Evolutionary conservation across 352 stramenopile genomes (phyloP).

Genomic region (Phytophthora pseudosyringae): DNA sequence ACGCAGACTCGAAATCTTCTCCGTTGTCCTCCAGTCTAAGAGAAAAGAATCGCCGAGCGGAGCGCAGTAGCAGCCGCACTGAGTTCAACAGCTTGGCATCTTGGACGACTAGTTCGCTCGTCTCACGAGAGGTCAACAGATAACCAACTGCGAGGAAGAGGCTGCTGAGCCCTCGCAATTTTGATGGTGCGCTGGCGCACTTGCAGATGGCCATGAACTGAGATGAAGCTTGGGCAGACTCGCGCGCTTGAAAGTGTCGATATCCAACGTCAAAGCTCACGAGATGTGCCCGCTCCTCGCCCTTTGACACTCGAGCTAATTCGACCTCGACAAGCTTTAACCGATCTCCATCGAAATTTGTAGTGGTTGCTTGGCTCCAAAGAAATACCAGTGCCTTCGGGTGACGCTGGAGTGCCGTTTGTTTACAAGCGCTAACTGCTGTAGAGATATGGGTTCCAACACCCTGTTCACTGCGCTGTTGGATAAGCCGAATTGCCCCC

Average conservation of each 20-base stretch:
- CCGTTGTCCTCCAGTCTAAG: slow-evolving; percentile 15
- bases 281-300: slow-evolving; percentile 39
- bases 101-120: background rate
- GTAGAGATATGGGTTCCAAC: slow-evolving; percentile 2
- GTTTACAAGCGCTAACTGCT: slow-evolving; percentile 14
- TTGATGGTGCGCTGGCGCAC: slow-evolving; percentile 40
- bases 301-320: slow-evolving; percentile 11
- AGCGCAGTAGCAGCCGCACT: slow-evolving; percentile 46
- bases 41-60: slow-evolving; percentile 44
- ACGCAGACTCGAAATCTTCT: slow-evolving; percentile 38
- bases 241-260: slow-evolving; percentile 29
- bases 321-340: slow-evolving; percentile 18
- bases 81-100: slow-evolving; percentile 41
- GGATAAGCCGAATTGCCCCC: slow-evolving; percentile 27
- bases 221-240: slow-evolving; percentile 34
- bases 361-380: slow-evolving; percentile 30
- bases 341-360: slow-evolving; percentile 13
- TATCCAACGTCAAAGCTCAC: slow-evolving; percentile 49
- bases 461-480: slow-evolving; percentile 17
- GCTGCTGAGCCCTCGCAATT: slow-evolving; percentile 48
- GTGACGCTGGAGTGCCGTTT: slow-evolving; percentile 23
- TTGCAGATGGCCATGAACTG: slow-evolving; percentile 50
- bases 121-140: slow-evolving; percentile 21
- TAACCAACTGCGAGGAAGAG: slow-evolving; percentile 48
- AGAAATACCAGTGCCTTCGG: slow-evolving; percentile 46